A percentile compares a stretch with the other conserved stretches of the same genome.
phyloP scores from a whole-genome alignment of 768 basidiomycete genomes.

The Hypholoma fasciculare region DNA sequence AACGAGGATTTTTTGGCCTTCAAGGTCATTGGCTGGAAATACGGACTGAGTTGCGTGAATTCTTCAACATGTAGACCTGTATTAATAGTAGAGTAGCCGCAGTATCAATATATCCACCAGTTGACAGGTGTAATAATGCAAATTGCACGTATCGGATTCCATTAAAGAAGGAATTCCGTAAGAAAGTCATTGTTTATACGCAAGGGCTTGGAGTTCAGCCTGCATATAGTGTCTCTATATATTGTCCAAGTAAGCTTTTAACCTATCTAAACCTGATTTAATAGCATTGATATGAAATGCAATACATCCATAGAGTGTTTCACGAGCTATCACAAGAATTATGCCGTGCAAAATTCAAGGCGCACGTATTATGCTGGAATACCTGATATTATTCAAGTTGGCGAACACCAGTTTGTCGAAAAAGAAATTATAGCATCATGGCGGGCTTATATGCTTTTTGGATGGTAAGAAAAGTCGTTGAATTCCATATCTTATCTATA shows the following conservation, averaged over 20 bases:
- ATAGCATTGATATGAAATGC: neutral
- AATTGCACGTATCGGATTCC: neutral
- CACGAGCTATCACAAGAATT: neutral
- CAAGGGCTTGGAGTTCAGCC: neutral
- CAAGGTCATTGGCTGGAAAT: too few species aligned
- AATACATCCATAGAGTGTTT: neutral
- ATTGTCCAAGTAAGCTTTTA: neutral
- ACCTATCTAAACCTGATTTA: too few species aligned
- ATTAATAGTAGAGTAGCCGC: too few species aligned
- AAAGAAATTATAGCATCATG: neutral
- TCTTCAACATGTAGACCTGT: neutral
- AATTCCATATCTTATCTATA: neutral
- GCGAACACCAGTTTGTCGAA: neutral
- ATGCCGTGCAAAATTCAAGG: neutral
- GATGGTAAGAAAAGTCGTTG: neutral
- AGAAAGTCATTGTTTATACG: constrained; percentile 2
- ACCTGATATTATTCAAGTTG: neutral
- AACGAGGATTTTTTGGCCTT: neutral
- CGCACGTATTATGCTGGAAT: neutral
- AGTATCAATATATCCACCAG: neutral
- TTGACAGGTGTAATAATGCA: neutral
- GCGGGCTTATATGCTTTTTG: neutral
- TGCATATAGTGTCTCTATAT: neutral
- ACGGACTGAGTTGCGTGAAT: neutral
- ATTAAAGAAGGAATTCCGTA: neutral